phyloP scores from a whole-genome alignment of 768 basidiomycete genomes.

The Kwoniella europaea region DNA sequence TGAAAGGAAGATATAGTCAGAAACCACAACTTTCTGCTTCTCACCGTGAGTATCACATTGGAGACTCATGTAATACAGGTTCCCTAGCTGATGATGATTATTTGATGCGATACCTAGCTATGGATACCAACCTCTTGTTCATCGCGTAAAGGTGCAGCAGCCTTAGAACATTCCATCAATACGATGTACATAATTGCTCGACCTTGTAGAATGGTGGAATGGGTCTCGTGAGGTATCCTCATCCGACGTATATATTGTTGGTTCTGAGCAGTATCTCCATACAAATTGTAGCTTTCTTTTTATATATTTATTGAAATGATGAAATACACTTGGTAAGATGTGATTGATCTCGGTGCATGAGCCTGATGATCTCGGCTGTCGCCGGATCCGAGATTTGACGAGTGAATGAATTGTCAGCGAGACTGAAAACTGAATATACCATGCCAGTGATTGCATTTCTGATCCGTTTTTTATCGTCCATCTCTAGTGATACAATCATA shows the following conservation, averaged over 20 bases:
- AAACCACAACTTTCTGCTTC: constrained; percentile 59
- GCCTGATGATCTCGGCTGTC: constrained; percentile 3
- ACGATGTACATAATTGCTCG: background rate
- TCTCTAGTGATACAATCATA: background rate
- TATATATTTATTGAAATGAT: too few relatives aligned
- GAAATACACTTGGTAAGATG: too few relatives aligned
- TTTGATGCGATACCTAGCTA: constrained; percentile 37
- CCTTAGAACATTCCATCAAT: background rate
- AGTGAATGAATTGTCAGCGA: too few relatives aligned
- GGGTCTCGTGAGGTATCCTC: background rate
- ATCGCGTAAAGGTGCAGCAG: constrained; percentile 28
- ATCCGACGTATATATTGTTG: background rate
- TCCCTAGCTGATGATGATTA: too few relatives aligned
- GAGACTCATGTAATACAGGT: too few relatives aligned
- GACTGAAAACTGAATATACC: too few relatives aligned
- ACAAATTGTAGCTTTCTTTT: background rate
- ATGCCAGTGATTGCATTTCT: too few relatives aligned
- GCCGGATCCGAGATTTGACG: background rate
- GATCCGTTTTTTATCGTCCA: background rate
- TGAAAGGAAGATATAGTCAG: constrained; percentile 59
- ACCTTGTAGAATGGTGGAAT: background rate
- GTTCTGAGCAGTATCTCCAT: too few relatives aligned
- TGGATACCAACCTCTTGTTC: constrained; percentile 57
- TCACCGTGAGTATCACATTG: constrained; percentile 48
- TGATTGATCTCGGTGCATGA: background rate